A percentile compares a stretch with the other conserved stretches of the same genome.
Conservation (phyloP, 139 green algal genomes). For the Trebouxia sp. region DNA sequence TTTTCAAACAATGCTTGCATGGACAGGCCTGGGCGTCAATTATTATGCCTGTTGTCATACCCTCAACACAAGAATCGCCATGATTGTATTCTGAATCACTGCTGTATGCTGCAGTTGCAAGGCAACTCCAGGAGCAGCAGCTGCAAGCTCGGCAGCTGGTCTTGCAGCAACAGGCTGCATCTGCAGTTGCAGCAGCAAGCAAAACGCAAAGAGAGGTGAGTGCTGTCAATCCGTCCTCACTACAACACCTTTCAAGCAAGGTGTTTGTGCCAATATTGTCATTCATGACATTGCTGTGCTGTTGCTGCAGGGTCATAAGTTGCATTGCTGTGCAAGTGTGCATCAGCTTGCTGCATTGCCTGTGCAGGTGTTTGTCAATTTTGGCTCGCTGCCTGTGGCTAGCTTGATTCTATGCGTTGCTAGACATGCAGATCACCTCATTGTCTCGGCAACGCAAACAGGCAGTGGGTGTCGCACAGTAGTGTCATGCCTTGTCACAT, state of each 20-base stretch:
- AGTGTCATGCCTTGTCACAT: too few relatives aligned
- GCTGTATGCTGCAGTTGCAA: slow-evolving; percentile 37
- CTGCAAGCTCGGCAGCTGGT: slow-evolving; percentile 74
- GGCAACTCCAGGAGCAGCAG: slow-evolving; percentile 83
- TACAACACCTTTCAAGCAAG: too few relatives aligned
- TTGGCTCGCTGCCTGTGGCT: too few relatives aligned
- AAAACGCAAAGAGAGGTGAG: slow-evolving; percentile 80
- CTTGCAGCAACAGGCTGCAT: slow-evolving; percentile 80
- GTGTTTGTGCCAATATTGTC: too few relatives aligned
- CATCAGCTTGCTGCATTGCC: slow-evolving; percentile 9
- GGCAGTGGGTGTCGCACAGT: too few relatives aligned
- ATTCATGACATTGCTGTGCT: too few relatives aligned
- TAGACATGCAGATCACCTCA: not conserved
- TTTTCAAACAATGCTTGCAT: not conserved
- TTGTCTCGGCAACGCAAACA: not conserved
- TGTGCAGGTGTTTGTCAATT: slow-evolving; percentile 32
- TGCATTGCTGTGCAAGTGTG: slow-evolving; percentile 21
- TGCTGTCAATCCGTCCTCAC: not conserved
- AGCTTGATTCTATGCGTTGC: too few relatives aligned
- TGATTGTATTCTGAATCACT: too few relatives aligned
- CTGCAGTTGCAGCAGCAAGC: slow-evolving; percentile 60
- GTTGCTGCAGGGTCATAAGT: not conserved
- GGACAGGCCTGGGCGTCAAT: not conserved
- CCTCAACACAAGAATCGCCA: too few relatives aligned
- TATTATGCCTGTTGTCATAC: too few relatives aligned